Conservation (phyloP, 805 yeast genomes). For the Kodamaea neixiangensis region DNA sequence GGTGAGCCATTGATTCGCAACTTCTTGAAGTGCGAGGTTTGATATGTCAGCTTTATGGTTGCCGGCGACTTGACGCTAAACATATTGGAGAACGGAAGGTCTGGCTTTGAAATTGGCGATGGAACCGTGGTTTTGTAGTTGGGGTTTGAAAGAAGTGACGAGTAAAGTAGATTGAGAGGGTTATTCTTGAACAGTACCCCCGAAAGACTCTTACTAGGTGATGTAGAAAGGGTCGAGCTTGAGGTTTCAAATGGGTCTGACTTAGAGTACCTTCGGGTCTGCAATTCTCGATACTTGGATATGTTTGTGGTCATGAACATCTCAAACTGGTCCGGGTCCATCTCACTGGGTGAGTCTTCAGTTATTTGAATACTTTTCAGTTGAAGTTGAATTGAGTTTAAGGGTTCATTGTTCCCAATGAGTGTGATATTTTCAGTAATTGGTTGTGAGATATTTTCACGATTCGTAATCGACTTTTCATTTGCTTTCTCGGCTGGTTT, state of each 20-base stretch:
- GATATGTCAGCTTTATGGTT: conserved; percentile 37
- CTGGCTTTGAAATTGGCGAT: conserved; percentile 7
- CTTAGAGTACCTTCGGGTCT: conserved; percentile 16
- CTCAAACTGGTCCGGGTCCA: conserved; percentile 32
- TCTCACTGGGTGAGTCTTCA: neutral
- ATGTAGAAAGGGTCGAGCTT: neutral
- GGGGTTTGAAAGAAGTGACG: conserved; percentile 22
- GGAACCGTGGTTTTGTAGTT: conserved; percentile 10
- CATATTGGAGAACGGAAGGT: conserved; percentile 18
- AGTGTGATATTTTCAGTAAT: conserved; percentile 1
- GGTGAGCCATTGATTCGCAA: conserved; percentile 43
- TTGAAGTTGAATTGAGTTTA: neutral
- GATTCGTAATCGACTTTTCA: neutral
- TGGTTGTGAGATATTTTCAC: neutral
- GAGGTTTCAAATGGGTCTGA: conserved; percentile 12
- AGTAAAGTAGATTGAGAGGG: conserved; percentile 31
- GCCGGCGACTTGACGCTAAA: conserved; percentile 35
- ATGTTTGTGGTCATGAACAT: conserved; percentile 34
- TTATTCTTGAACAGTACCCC: conserved; percentile 13
- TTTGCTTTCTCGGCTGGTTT: neutral
- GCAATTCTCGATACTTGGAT: conserved; percentile 32
- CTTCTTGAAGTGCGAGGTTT: conserved; percentile 42
- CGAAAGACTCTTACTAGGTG: conserved; percentile 4
- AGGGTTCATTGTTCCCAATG: neutral
- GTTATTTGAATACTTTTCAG: neutral